Conservation (phyloP, 768 basidiomycete species). For the Lactifluus rugatus region DNA sequence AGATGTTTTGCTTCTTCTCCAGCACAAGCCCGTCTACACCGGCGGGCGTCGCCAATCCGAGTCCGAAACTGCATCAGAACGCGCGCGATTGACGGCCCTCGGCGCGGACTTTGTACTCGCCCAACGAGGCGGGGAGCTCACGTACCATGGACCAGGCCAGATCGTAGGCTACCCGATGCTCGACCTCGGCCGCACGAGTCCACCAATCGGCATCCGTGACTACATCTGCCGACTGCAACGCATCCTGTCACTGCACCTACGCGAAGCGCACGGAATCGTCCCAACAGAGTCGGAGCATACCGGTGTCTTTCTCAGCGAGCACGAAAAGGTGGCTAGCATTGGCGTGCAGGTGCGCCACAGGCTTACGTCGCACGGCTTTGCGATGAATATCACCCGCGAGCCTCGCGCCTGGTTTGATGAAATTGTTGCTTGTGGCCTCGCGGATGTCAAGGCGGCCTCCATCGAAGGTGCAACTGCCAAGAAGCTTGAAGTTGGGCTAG, state of each 20-base stretch:
- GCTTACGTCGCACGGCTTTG: slow-evolving; percentile 91
- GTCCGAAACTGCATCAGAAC: slow-evolving; percentile 48
- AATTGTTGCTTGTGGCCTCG: slow-evolving; percentile 86
- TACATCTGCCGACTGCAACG: slow-evolving; percentile 82
- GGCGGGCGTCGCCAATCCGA: slow-evolving; percentile 80
- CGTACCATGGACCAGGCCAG: slow-evolving; percentile 97
- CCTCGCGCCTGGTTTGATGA: slow-evolving; percentile 79
- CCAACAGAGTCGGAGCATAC: slow-evolving; percentile 67
- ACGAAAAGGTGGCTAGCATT: slow-evolving; percentile 86
- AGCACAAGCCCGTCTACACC: slow-evolving; percentile 94
- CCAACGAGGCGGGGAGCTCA: slow-evolving; percentile 83
- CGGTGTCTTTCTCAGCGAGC: slow-evolving; percentile 77
- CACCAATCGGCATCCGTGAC: slow-evolving; percentile 60
- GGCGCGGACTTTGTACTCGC: slow-evolving; percentile 86
- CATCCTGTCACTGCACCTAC: slow-evolving; percentile 54
- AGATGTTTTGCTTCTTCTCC: slow-evolving; percentile 67
- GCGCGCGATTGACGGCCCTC: slow-evolving; percentile 50
- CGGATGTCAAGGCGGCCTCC: slow-evolving; percentile 69
- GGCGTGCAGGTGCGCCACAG: slow-evolving; percentile 94
- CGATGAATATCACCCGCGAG: slow-evolving; percentile 79
- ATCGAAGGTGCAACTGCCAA: slow-evolving; percentile 40
- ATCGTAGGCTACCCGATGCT: slow-evolving; percentile 91
- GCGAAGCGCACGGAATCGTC: slow-evolving; percentile 46
- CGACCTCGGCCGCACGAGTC: slow-evolving; percentile 73
- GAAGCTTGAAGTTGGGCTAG: slow-evolving; percentile 35